Conservation (phyloP, 2,329 filamentous ascomycete species). For the Scedosporium aurantiacum region DNA sequence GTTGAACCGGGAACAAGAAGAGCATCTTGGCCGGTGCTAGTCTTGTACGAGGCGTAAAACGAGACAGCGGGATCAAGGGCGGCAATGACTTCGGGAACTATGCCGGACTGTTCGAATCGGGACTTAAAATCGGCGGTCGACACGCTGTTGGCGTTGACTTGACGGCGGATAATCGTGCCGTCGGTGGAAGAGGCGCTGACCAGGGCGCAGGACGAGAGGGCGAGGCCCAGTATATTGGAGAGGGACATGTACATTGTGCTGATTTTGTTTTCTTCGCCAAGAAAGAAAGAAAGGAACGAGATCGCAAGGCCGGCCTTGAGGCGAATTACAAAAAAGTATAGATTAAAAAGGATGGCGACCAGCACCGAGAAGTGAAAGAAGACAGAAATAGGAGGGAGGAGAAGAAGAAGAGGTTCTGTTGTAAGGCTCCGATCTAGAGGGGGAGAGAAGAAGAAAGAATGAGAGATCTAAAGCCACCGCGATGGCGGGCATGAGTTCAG, state of each 20-base stretch:
- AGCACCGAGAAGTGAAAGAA: slow-evolving; percentile 2
- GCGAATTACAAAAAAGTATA: background rate
- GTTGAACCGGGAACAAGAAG: slow-evolving; percentile 14
- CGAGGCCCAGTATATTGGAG: background rate
- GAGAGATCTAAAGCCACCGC: background rate
- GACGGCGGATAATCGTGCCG: slow-evolving; percentile 1
- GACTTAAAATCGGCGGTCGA: slow-evolving; percentile 16
- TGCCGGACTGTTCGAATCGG: slow-evolving; percentile 15
- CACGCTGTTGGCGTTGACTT: slow-evolving; percentile 11
- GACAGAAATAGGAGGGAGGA: background rate
- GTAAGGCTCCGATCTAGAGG: background rate
- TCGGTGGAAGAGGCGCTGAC: background rate
- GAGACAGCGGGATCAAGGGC: slow-evolving; percentile 17
- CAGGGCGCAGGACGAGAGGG: slow-evolving; percentile 1
- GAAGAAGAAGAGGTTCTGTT: background rate
- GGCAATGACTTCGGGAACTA: slow-evolving; percentile 18
- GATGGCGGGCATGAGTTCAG: background rate
- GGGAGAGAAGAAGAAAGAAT: background rate
- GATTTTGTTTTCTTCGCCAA: background rate
- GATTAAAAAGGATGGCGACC: slow-evolving; percentile 2
- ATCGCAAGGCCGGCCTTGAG: background rate
- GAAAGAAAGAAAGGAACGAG: background rate
- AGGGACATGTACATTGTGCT: background rate
- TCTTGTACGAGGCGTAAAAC: slow-evolving; percentile 15
- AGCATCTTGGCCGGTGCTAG: slow-evolving; percentile 12